phyloP scores from a whole-genome alignment of 371 early-diverging fungal genomes.

The Choanephora cucurbitarum region DNA sequence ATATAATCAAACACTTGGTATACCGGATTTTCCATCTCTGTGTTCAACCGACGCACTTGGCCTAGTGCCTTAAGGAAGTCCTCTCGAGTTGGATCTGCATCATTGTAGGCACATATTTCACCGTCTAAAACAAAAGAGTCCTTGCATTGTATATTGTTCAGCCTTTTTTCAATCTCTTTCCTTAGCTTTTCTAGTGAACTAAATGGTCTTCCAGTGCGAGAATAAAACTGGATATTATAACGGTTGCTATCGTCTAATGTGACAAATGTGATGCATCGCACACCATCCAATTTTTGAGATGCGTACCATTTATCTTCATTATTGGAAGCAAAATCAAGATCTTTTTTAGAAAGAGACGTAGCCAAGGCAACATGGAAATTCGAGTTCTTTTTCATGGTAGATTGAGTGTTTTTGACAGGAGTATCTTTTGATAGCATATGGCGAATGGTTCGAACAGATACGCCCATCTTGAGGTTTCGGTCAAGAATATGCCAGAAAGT shows the following conservation, averaged over 20 bases:
- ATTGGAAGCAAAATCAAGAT: constrained; percentile 6
- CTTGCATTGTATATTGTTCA: constrained; percentile 5
- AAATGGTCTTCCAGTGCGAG: constrained; percentile 53
- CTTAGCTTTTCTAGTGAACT: constrained; percentile 37
- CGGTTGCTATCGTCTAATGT: neutral
- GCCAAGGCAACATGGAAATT: constrained; percentile 45
- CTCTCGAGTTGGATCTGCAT: constrained; percentile 19
- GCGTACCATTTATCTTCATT: constrained; percentile 41
- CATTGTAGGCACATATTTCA: constrained; percentile 53
- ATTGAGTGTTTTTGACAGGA: neutral
- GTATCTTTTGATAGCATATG: constrained; percentile 26
- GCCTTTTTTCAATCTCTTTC: constrained; percentile 27
- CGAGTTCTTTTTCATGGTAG: neutral
- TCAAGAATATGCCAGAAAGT: constrained; percentile 56
- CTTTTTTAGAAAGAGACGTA: constrained; percentile 8
- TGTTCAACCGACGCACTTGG: constrained; percentile 33
- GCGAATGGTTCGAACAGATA: constrained; percentile 38
- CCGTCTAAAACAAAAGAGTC: constrained; percentile 53
- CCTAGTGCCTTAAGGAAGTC: constrained; percentile 33
- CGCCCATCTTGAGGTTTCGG: constrained; percentile 58
- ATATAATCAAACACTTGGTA: constrained; percentile 63
- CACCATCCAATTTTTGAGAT: constrained; percentile 64
- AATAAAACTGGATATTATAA: constrained; percentile 39
- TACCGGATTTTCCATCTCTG: constrained; percentile 38
- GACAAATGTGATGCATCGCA: constrained; percentile 54